These are phyloP conservation scores for Arthrobotrys iridis DNA, from an alignment of 2,329 filamentous ascomycete species.

Conservation along the genomic window DNA sequence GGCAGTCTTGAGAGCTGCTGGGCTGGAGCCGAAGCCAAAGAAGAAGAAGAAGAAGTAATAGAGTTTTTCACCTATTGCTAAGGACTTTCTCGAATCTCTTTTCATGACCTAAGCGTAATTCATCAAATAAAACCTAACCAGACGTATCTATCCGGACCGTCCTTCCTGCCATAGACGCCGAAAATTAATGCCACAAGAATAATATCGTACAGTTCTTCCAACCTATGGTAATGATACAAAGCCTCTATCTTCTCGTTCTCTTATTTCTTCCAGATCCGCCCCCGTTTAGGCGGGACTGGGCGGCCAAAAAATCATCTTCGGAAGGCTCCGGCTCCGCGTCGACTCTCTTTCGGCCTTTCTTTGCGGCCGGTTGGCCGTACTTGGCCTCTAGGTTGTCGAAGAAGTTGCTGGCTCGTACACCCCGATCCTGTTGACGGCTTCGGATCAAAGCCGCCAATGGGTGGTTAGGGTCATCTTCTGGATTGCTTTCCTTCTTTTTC, in stretches of 20 bases:
- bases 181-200: constrained; percentile 34
- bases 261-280: constrained; percentile 42
- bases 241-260: constrained; percentile 25
- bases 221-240: background rate
- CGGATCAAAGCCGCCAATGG: constrained; percentile 77
- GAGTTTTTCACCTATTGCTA: background rate
- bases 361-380: constrained; percentile 67
- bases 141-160: constrained; percentile 28
- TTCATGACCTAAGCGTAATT: background rate
- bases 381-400: constrained; percentile 80
- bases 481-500: constrained; percentile 62
- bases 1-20: constrained; percentile 72
- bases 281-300: constrained; percentile 15
- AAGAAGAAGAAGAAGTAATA: constrained; percentile 57
- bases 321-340: constrained; percentile 65
- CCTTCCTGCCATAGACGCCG: constrained; percentile 37
- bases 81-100: background rate
- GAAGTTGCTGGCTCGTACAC: constrained; percentile 68
- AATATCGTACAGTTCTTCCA: constrained; percentile 28
- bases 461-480: constrained; percentile 63
- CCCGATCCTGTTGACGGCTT: constrained; percentile 71
- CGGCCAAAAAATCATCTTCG: constrained; percentile 57
- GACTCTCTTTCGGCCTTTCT: constrained; percentile 68
- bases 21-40: constrained; percentile 64
- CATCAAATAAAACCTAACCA: constrained; percentile 16